phyloP scores from a whole-genome alignment of 1,139 yeast species.

The Debaryomyces udenii region DNA sequence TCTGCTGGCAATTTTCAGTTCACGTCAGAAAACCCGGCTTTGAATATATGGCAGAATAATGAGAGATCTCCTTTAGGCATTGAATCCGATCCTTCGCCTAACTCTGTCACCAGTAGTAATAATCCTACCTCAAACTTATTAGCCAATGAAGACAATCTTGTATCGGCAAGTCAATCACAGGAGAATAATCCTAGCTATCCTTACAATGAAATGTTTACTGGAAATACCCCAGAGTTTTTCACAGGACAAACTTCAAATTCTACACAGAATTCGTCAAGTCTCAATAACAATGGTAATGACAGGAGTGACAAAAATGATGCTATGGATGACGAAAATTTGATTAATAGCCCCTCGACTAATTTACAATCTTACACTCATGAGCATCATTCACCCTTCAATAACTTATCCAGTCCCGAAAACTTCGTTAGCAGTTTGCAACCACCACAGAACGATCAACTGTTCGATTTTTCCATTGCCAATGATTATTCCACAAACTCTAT shows the following conservation, averaged over 20 bases:
- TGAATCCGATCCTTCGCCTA: constrained; percentile 29
- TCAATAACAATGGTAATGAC: constrained; percentile 9
- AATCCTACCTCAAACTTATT: constrained; percentile 15
- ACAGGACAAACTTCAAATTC: constrained; percentile 28
- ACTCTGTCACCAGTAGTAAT: constrained; percentile 21
- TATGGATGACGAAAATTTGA: constrained; percentile 14
- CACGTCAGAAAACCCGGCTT: constrained; percentile 19
- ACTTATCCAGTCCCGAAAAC: constrained; percentile 3
- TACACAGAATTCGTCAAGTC: constrained; percentile 10
- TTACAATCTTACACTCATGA: constrained; percentile 20
- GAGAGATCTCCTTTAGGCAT: constrained; percentile 28
- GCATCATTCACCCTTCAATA: constrained; percentile 13
- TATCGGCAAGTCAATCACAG: constrained; percentile 15
- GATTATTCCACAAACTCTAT: constrained; percentile 11
- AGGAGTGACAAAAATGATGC: constrained; percentile 7
- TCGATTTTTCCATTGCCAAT: constrained; percentile 2
- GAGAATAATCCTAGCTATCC: constrained; percentile 10
- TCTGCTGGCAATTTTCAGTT: constrained; percentile 24
- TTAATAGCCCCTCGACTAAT: constrained; percentile 24
- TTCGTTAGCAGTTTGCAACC: constrained; percentile 5
- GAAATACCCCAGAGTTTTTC: constrained; percentile 37
- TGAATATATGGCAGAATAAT: constrained; percentile 28
- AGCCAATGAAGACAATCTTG: constrained; percentile 11
- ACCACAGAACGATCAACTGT: constrained; percentile 3
- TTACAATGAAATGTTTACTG: constrained; percentile 26